Conservation (phyloP, 2,329 filamentous ascomycete species). For the Venturia nashicola region DNA sequence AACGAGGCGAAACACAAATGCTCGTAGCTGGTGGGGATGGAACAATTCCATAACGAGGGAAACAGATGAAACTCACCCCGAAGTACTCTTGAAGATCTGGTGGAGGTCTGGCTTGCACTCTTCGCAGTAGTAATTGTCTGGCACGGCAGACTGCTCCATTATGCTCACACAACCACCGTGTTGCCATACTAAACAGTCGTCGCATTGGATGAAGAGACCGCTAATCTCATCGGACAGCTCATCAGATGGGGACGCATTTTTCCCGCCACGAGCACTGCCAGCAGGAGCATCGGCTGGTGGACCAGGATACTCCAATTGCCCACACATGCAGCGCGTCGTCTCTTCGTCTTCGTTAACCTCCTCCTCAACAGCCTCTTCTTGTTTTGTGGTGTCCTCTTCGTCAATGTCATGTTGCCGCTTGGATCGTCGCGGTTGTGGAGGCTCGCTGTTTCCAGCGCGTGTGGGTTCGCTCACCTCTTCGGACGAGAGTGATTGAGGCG, state of each 20-base stretch:
- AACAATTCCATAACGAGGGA: slow-evolving; percentile 11
- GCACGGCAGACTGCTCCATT: slow-evolving; percentile 82
- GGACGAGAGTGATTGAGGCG: slow-evolving; percentile 60
- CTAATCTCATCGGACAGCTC: slow-evolving; percentile 71
- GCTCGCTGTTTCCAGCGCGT: slow-evolving; percentile 43
- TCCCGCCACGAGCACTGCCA: slow-evolving; percentile 1
- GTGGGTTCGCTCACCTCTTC: slow-evolving; percentile 49
- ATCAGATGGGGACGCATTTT: slow-evolving; percentile 18
- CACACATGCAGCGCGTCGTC: slow-evolving; percentile 89
- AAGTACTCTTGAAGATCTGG: slow-evolving; percentile 64
- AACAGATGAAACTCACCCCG: slow-evolving; percentile 57
- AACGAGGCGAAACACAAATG: slow-evolving; percentile 13
- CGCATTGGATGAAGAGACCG: slow-evolving; percentile 95
- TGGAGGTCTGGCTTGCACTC: slow-evolving; percentile 86
- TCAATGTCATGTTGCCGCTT: slow-evolving; percentile 60
- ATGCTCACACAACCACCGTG: slow-evolving; percentile 97
- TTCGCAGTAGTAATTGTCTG: slow-evolving; percentile 97
- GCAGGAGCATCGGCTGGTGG: slow-evolving; percentile 39
- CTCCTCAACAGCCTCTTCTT: slow-evolving; percentile 49
- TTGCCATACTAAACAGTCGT: slow-evolving; percentile 96
- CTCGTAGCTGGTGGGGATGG: slow-evolving; percentile 12
- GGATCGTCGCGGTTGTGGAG: slow-evolving; percentile 61
- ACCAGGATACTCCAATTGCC: slow-evolving; percentile 87
- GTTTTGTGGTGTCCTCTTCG: slow-evolving; percentile 27
- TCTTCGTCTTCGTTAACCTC: slow-evolving; percentile 61